Percentiles rank a stretch among this genome's conserved stretches.
Conservation (phyloP, 208 protist species). For the Angomonas deanei region DNA sequence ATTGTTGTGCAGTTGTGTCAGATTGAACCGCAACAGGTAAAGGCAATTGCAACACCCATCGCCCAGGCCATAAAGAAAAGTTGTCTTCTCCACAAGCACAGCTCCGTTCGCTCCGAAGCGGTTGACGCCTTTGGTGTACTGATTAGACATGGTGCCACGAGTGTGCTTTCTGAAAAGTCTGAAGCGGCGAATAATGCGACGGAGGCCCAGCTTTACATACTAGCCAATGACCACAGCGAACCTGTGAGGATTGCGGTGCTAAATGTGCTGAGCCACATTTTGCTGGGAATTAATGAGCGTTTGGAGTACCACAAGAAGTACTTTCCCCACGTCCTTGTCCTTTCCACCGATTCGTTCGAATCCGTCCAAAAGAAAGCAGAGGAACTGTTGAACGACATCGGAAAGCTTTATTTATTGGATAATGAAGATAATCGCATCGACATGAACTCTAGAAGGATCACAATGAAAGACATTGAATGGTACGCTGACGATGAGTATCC, state of each 20-base stretch:
- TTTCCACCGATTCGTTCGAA: conserved; percentile 67
- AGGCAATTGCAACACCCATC: conserved; percentile 50
- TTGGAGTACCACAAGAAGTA: conserved; percentile 74
- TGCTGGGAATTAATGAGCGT: conserved; percentile 79
- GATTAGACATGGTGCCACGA: conserved; percentile 62
- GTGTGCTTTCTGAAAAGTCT: conserved; percentile 43
- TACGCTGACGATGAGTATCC: conserved; percentile 89
- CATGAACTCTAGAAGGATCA: conserved; percentile 65
- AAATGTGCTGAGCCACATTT: conserved; percentile 38
- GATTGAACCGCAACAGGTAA: conserved; percentile 74
- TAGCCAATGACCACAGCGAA: conserved; percentile 82
- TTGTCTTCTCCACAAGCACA: conserved; percentile 84
- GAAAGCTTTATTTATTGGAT: conserved; percentile 76
- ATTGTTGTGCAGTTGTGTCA: conserved; percentile 54
- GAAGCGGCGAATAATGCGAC: conserved; percentile 62
- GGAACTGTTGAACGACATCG: conserved; percentile 47
- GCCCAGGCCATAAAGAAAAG: conserved; percentile 58
- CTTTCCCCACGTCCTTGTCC: conserved; percentile 72
- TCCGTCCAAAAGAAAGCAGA: conserved; percentile 39
- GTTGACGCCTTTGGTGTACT: conserved; percentile 51
- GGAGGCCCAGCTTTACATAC: conserved; percentile 51
- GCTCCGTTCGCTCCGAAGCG: conserved; percentile 61
- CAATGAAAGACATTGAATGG: conserved; percentile 91
- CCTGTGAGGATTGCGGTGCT: conserved; percentile 54
- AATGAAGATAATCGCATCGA: conserved; percentile 89